Percentiles rank a stretch among this genome's conserved stretches.
These are phyloP conservation scores for Podospora conica DNA, from an alignment of 495 filamentous ascomycete genomes.

Conservation along the genomic window DNA sequence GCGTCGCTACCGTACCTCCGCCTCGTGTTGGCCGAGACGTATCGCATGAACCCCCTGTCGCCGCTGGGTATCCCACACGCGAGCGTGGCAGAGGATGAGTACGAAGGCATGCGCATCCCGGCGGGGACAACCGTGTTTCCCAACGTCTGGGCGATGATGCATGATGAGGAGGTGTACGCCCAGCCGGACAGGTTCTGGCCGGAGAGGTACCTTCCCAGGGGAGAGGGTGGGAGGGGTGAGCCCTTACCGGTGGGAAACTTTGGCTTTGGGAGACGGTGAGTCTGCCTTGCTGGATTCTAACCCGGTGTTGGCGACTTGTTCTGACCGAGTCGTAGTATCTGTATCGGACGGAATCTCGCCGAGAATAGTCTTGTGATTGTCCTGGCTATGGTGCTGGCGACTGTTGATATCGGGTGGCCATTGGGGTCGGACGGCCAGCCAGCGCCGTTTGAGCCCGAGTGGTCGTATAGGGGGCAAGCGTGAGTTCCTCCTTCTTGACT, in stretches of 20 bases:
- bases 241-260: conserved; percentile 46
- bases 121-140: conserved; percentile 42
- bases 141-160: conserved; percentile 44
- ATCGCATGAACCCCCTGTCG: conserved; percentile 56
- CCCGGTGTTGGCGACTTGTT: neutral
- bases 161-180: conserved; percentile 34
- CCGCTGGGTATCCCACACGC: conserved; percentile 56
- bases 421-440: conserved; percentile 20
- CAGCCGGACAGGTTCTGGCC: conserved; percentile 40
- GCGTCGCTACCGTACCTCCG: conserved; percentile 45
- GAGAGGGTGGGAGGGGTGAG: conserved; percentile 44
- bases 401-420: conserved; percentile 25
- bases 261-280: conserved; percentile 43
- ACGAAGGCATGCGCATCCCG: conserved; percentile 44
- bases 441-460: conserved; percentile 24
- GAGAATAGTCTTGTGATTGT: conserved; percentile 29
- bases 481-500: conserved; percentile 6
- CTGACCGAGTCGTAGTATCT: conserved; percentile 15
- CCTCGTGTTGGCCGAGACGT: conserved; percentile 51
- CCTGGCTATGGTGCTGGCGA: conserved; percentile 24
- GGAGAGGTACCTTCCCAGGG: conserved; percentile 38
- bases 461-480: conserved; percentile 29
- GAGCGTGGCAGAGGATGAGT: conserved; percentile 46
- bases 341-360: conserved; percentile 25
- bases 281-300: neutral